Evolutionary conservation across 2,329 filamentous ascomycete genomes (phyloP), one percentile per base, ranked within the genome.

Genomic region (Claviceps pazoutovae): DNA sequence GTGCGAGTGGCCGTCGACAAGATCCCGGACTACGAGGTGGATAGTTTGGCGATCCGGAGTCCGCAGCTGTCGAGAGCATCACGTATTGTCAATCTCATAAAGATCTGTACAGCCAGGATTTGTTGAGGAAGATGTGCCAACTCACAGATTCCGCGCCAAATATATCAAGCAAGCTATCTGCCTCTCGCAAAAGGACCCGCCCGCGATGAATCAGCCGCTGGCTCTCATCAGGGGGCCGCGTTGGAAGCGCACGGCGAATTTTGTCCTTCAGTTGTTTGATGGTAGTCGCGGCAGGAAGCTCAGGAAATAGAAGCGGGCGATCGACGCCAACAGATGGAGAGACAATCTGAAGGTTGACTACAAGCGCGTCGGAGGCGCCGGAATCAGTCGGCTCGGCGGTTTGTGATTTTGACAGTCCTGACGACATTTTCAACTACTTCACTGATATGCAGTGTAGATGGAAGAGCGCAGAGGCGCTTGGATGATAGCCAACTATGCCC

Each of bases 171-270:
- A 84, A 67, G 16, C 74, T 80, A 53, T 80, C 76, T 11, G 66
- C 65, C 39, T 82, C 78, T 48, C 72, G 72, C 34, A 69, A 62
- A 47, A 83, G 65, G 46, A 80, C 69, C 38, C 78, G 74, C 1
- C 80, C 80, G 43, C 75, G 71, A 58, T 83, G 74, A 39, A 84
- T 83, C 53, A 84, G 65, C 43, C 80, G 71, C 61, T 83, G 78
- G 37, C 74, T 70, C 37, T 78, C 72, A 54, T 79, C 71, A 16
- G 70, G 58, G 3, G 79, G 78, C 49, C 71, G 74, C 45, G 73
- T 62, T 23, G 70, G 65, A 43, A 82, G 61, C 3, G 63, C 60
- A 58, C 78, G 69, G 36, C 77, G 74, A 53, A 83, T 80, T 60
- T 68, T 76, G 44, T 74, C 72, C 61, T 82, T 83, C 37, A 83